Evolutionary conservation across 2,329 filamentous ascomycete genomes (phyloP).

Genomic region (Madurella mycetomatis): DNA sequence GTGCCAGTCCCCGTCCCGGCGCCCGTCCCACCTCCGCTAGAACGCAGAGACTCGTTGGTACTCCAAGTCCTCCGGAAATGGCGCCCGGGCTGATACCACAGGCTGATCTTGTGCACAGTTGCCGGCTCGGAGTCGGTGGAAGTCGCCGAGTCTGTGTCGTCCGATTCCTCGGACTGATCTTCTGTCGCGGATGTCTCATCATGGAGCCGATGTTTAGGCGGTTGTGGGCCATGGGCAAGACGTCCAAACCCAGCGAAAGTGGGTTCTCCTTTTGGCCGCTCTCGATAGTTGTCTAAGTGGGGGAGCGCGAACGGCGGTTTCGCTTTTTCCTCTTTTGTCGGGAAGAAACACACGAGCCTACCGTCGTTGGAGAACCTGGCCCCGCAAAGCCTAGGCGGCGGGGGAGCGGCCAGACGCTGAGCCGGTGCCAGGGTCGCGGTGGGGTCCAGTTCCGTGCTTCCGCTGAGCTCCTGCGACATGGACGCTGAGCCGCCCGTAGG

Average conservation of each 20-base stretch:
- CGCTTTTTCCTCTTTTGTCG: conserved; percentile 60
- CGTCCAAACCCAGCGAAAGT: conserved; percentile 56
- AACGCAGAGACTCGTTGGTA: conserved; percentile 54
- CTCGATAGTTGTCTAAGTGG: conserved; percentile 39
- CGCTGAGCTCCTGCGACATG: conserved; percentile 59
- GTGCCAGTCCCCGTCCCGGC: conserved; percentile 55
- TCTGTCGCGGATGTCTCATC: conserved; percentile 51
- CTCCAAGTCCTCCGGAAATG: conserved; percentile 53
- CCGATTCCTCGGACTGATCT: conserved; percentile 46
- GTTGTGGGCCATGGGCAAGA: conserved; percentile 47
- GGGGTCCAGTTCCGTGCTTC: conserved; percentile 48
- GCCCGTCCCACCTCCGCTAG: conserved; percentile 56
- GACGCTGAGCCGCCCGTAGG: conserved; percentile 50
- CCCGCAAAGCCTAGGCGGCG: conserved; percentile 55
- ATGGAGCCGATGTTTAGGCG: conserved; percentile 42
- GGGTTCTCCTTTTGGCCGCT: conserved; percentile 50
- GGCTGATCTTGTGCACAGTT: conserved; percentile 54
- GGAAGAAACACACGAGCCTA: conserved; percentile 63
- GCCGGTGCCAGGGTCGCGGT: conserved; percentile 46
- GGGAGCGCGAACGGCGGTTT: conserved; percentile 46
- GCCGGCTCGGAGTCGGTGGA: conserved; percentile 60
- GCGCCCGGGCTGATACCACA: conserved; percentile 52
- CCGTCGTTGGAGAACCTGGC: conserved; percentile 60
- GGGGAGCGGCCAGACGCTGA: conserved; percentile 51
- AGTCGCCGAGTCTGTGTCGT: conserved; percentile 47